These are phyloP conservation scores for Claviceps pusilla DNA, from an alignment of 2,329 filamentous ascomycete genomes.

Conservation along the genomic window DNA sequence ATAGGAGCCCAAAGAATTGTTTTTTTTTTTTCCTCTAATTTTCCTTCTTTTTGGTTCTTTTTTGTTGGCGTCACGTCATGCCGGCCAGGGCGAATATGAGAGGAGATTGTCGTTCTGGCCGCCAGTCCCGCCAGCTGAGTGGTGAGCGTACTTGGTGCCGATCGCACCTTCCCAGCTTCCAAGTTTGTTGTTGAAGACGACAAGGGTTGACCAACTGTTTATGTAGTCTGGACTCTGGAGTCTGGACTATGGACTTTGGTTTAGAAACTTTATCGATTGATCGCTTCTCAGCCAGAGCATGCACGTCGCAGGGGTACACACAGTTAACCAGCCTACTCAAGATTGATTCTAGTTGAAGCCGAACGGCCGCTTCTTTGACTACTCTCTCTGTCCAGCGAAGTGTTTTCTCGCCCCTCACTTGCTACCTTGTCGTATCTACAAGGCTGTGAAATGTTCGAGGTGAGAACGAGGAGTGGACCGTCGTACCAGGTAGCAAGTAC, in stretches of 20 bases:
- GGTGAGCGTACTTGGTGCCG: neutral
- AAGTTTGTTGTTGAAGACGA: neutral
- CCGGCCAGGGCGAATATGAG: neutral
- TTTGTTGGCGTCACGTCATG: neutral
- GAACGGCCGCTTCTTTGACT: too few relatives aligned
- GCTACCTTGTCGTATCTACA: too few relatives aligned
- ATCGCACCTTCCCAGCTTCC: neutral
- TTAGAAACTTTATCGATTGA: neutral
- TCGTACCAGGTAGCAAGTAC: too few relatives aligned
- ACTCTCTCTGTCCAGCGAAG: too few relatives aligned
- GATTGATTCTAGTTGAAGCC: too few relatives aligned
- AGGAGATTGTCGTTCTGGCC: neutral
- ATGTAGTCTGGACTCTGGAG: neutral
- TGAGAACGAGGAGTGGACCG: too few relatives aligned
- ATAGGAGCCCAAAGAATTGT: neutral
- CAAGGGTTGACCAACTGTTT: neutral
- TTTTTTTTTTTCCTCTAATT: neutral
- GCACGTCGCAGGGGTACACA: too few relatives aligned
- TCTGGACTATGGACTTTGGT: neutral
- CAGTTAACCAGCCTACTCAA: too few relatives aligned
- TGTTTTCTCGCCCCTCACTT: too few relatives aligned
- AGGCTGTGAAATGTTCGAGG: too few relatives aligned
- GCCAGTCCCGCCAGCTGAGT: neutral
- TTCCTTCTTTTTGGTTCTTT: neutral
- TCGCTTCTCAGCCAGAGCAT: neutral